Evolutionary conservation across 257 asterid species (phyloP).

Genomic region (Solanum dulcamara): DNA sequence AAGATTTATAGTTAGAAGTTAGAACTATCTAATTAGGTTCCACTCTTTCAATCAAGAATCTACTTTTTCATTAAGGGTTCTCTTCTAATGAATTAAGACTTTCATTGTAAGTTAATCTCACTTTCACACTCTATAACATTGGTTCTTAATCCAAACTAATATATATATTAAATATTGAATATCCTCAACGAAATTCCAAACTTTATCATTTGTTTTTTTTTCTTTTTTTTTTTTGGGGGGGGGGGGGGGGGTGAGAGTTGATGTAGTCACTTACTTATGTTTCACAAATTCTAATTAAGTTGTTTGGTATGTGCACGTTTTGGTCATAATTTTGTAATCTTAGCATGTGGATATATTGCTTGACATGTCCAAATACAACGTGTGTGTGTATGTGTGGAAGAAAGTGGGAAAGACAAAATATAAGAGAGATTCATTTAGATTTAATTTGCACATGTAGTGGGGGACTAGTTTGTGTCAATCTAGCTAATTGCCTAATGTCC

Average conservation of each 20-base stretch:
- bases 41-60: not conserved
- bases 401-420: constrained; percentile 3
- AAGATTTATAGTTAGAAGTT: no score
- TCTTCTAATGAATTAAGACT: not conserved
- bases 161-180: not conserved
- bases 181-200: not conserved
- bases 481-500: not conserved
- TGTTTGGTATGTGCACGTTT: constrained; percentile 27
- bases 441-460: constrained; percentile 34
- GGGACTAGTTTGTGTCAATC: constrained; percentile 16
- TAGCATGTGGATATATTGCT: constrained; percentile 27
- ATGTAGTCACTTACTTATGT: not conserved
- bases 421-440: constrained; percentile 16
- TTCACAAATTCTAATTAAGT: not conserved
- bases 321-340: constrained; percentile 20
- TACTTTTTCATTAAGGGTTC: not conserved
- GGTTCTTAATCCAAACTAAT: not conserved
- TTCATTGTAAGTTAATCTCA: not conserved
- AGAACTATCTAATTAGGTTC: not conserved
- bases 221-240: not conserved
- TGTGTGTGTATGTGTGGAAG: constrained; percentile 11
- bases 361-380: constrained; percentile 28
- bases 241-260: not conserved
- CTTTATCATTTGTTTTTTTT: not conserved
- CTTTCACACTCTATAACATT: not conserved